Percentiles rank a stretch among this genome's conserved stretches.
These are phyloP conservation scores for Paramecium sonneborni DNA, from an alignment of 73 alveolate genomes.

Conservation along the genomic window DNA sequence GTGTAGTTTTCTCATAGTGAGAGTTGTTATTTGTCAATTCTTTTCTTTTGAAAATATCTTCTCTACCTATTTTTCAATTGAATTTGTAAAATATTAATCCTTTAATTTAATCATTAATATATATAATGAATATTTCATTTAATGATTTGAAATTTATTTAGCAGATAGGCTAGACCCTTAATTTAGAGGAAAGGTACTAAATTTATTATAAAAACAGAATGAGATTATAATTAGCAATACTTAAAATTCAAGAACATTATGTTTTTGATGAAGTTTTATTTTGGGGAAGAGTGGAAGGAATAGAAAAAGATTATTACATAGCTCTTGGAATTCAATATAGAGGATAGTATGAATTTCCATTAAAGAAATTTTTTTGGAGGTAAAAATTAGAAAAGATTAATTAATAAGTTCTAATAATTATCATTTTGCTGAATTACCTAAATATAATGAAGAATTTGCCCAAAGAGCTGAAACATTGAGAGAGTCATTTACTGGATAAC, in stretches of 20 bases:
- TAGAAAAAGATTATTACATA: conserved; percentile 85
- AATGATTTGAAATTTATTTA: conserved; percentile 19
- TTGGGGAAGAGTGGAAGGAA: conserved; percentile 89
- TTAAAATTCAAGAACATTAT: conserved; percentile 31
- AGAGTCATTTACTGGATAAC: conserved; percentile 83
- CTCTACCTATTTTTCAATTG: neutral
- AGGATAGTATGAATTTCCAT: conserved; percentile 90
- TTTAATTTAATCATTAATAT: neutral
- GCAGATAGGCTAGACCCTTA: conserved; percentile 9
- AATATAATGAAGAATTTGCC: conserved; percentile 77
- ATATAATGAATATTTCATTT: conserved; percentile 21
- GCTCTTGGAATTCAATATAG: conserved; percentile 81
- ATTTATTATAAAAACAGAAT: neutral
- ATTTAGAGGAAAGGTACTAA: conserved; percentile 56
- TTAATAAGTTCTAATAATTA: conserved; percentile 72
- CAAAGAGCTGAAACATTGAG: conserved; percentile 72
- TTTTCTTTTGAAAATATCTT: neutral
- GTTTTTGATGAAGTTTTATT: conserved; percentile 74
- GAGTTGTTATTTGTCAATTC: neutral
- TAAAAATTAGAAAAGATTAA: conserved; percentile 28
- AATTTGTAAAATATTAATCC: neutral
- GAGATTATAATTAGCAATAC: conserved; percentile 28
- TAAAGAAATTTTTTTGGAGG: conserved; percentile 88
- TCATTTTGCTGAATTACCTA: conserved; percentile 86
- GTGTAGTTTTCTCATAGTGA: neutral